Evolutionary conservation across 1,139 yeast species (phyloP).

Genomic region (Pichia sp.): DNA sequence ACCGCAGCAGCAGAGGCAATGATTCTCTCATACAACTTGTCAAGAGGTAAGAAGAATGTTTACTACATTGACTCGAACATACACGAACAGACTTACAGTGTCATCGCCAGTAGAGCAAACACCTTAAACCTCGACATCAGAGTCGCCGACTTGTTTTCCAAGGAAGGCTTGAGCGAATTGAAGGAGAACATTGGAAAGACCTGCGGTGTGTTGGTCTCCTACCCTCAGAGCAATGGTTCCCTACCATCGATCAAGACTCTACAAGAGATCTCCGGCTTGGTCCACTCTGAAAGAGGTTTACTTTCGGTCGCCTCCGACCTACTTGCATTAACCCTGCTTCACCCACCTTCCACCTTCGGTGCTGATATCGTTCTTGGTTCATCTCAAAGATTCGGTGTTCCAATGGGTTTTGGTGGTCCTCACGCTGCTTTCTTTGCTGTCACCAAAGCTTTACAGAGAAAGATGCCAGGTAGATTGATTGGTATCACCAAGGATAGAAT

Average conservation of each 20-base stretch:
- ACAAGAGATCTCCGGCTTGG: slow-evolving; percentile 52
- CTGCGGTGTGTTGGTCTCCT: slow-evolving; percentile 85
- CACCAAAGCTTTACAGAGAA: slow-evolving; percentile 69
- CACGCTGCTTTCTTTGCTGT: slow-evolving; percentile 98
- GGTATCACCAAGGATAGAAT: slow-evolving; percentile 91
- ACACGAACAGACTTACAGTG: slow-evolving; percentile 84
- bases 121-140: slow-evolving; percentile 68
- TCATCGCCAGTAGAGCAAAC: slow-evolving; percentile 70
- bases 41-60: slow-evolving; percentile 60
- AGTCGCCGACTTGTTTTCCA: slow-evolving; percentile 47
- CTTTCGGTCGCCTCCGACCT: slow-evolving; percentile 86
- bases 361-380: slow-evolving; percentile 94
- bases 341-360: slow-evolving; percentile 79
- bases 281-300: slow-evolving; percentile 71
- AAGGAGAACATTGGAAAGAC: slow-evolving; percentile 39
- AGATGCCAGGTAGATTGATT: slow-evolving; percentile 93
- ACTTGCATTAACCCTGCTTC: slow-evolving; percentile 77
- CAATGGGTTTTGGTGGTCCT: slow-evolving; percentile 97
- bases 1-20: slow-evolving; percentile 98
- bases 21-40: slow-evolving; percentile 70
- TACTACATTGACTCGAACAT: slow-evolving; percentile 73
- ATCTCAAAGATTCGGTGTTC: slow-evolving; percentile 95
- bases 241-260: slow-evolving; percentile 47
- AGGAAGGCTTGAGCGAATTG: slow-evolving; percentile 43
- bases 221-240: slow-evolving; percentile 85